Percentiles rank a stretch among this genome's conserved stretches.
phyloP scores from a whole-genome alignment of 805 yeast species.

The Ogataea trehaloabstinens region DNA sequence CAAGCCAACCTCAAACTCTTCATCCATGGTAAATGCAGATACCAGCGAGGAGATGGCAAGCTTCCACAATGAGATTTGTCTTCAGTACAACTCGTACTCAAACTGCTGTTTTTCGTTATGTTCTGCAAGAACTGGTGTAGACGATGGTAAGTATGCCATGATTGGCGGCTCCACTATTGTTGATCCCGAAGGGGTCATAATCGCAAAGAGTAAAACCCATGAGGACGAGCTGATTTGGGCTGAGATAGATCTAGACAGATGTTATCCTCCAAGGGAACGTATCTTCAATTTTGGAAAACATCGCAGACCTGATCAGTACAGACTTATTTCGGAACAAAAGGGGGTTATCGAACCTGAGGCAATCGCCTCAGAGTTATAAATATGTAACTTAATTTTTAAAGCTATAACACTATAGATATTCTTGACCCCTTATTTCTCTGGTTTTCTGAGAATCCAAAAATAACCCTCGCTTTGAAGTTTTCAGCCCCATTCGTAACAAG shows the following conservation, averaged over 20 bases:
- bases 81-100: slow-evolving; percentile 34
- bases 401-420: slow-evolving; percentile 4
- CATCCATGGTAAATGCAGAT: slow-evolving; percentile 25
- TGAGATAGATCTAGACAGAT: slow-evolving; percentile 35
- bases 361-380: slow-evolving; percentile 6
- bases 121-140: slow-evolving; percentile 34
- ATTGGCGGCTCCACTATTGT: slow-evolving; percentile 37
- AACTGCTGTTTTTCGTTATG: slow-evolving; percentile 34
- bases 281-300: slow-evolving; percentile 37
- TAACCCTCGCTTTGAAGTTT: slow-evolving; percentile 29
- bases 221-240: slow-evolving; percentile 35
- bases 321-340: slow-evolving; percentile 26
- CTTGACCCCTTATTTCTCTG: slow-evolving; percentile 9
- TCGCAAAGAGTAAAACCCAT: slow-evolving; percentile 35
- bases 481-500: slow-evolving; percentile 34
- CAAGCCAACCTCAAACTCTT: slow-evolving; percentile 27
- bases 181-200: slow-evolving; percentile 35
- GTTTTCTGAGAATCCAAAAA: slow-evolving; percentile 12
- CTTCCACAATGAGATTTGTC: slow-evolving; percentile 33
- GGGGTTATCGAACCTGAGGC: slow-evolving; percentile 21
- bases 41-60: slow-evolving; percentile 26
- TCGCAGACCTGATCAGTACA: slow-evolving; percentile 35
- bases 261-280: slow-evolving; percentile 32
- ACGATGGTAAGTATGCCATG: slow-evolving; percentile 35
- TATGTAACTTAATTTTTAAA: not conserved